Percentiles rank a stretch among this genome's conserved stretches.
phyloP scores from a whole-genome alignment of 768 basidiomycete species.

The Galerina sulciceps region DNA sequence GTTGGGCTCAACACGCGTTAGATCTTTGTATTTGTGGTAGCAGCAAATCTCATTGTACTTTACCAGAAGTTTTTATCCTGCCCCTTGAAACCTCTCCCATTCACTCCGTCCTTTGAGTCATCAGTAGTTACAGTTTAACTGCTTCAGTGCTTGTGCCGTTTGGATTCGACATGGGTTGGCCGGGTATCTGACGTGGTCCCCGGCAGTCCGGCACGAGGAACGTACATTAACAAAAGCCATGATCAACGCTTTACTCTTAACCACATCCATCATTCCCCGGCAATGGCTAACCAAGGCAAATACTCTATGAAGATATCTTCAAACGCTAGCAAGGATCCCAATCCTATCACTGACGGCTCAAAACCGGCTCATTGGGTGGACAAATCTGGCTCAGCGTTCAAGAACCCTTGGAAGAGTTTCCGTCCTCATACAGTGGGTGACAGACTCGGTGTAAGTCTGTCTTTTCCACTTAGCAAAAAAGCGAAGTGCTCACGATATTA shows the following conservation, averaged over 20 bases:
- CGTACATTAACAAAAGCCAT: too few relatives aligned
- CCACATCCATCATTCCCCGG: too few relatives aligned
- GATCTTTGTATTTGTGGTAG: not conserved
- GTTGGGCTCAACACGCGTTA: slow-evolving; percentile 14
- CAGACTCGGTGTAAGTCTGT: slow-evolving; percentile 17
- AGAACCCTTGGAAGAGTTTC: slow-evolving; percentile 35
- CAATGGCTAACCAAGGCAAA: not conserved
- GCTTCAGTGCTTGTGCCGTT: too few relatives aligned
- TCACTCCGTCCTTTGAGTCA: too few relatives aligned
- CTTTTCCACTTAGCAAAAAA: not conserved
- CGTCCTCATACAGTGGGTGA: slow-evolving; percentile 17
- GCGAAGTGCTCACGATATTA: not conserved
- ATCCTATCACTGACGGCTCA: slow-evolving; percentile 4
- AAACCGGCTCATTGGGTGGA: slow-evolving; percentile 32
- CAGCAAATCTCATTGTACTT: not conserved
- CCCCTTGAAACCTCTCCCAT: too few relatives aligned
- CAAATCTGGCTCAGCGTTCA: slow-evolving; percentile 21
- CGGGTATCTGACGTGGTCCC: too few relatives aligned
- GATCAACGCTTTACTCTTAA: too few relatives aligned
- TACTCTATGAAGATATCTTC: slow-evolving; percentile 7
- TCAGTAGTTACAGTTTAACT: too few relatives aligned
- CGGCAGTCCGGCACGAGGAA: too few relatives aligned
- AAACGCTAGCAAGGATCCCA: slow-evolving; percentile 15
- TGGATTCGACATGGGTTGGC: too few relatives aligned
- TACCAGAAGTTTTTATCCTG: not conserved